Conservation (phyloP, 2,329 filamentous ascomycete species). For the Orbilia ellipsospora region DNA sequence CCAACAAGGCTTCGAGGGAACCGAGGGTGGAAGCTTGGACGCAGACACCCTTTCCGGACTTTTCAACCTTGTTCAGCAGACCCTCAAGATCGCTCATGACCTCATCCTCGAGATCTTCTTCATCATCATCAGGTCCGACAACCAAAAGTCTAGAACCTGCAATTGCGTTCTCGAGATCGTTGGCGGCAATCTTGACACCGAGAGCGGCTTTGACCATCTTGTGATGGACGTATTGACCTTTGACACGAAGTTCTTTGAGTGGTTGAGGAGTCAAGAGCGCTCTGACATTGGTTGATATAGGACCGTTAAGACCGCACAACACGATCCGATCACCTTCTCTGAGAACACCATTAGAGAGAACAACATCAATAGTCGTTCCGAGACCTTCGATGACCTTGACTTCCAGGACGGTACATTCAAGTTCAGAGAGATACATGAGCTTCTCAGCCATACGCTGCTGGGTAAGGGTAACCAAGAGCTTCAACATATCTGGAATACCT, state of each 20-base stretch:
- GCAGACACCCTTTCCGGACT: conserved; percentile 90
- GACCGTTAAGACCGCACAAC: conserved; percentile 94
- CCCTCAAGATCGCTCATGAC: conserved; percentile 94
- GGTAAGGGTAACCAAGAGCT: conserved; percentile 88
- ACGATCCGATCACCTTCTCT: conserved; percentile 94
- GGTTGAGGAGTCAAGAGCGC: conserved; percentile 92
- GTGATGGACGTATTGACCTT: conserved; percentile 91
- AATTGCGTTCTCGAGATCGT: conserved; percentile 94
- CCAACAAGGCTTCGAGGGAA: conserved; percentile 92
- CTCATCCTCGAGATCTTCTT: conserved; percentile 95
- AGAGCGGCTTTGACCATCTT: conserved; percentile 98
- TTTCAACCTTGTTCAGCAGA: conserved; percentile 89
- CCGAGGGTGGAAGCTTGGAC: conserved; percentile 97
- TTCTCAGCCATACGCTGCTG: conserved; percentile 98
- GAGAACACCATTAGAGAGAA: conserved; percentile 94
- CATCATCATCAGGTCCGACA: conserved; percentile 92
- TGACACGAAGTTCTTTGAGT: conserved; percentile 92
- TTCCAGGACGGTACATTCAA: conserved; percentile 96
- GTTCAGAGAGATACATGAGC: conserved; percentile 97
- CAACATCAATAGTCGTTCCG: conserved; percentile 97
- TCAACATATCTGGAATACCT: conserved; percentile 98
- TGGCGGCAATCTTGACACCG: conserved; percentile 98
- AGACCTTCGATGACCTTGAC: conserved; percentile 99
- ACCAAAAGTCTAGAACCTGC: conserved; percentile 94
- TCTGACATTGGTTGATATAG: conserved; percentile 93